These are phyloP conservation scores for Solanum appendiculatum DNA, from an alignment of 257 asterid species.

Conservation along the genomic window DNA sequence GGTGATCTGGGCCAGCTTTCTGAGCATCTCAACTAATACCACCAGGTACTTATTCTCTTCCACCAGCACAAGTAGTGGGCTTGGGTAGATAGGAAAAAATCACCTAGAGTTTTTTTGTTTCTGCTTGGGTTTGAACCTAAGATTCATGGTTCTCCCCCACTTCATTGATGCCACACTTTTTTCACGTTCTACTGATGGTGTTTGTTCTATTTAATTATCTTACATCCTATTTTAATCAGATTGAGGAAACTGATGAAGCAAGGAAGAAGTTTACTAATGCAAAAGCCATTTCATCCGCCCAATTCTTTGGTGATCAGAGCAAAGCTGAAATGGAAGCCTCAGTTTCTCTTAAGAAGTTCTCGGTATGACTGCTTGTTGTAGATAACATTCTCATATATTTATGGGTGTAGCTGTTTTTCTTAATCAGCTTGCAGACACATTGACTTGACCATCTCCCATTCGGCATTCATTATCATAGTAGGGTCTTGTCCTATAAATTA, in stretches of 20 bases:
- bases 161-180: not conserved
- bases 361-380: conserved; percentile 39
- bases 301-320: conserved; percentile 73
- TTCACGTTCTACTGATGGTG: not conserved
- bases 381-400: not conserved
- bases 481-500: not conserved
- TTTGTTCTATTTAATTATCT: not conserved
- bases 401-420: not conserved
- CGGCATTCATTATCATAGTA: not conserved
- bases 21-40: not conserved
- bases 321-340: conserved; percentile 63
- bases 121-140: not conserved
- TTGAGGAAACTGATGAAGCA: conserved; percentile 95
- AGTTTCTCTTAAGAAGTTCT: conserved; percentile 69
- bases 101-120: not conserved
- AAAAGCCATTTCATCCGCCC: conserved; percentile 95
- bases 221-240: conserved; percentile 22
- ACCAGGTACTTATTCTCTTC: not conserved
- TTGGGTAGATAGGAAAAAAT: not conserved
- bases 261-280: conserved; percentile 96
- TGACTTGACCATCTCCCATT: not conserved
- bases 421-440: not conserved
- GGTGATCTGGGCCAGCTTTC: not conserved
- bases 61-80: not conserved
- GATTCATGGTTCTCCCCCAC: not conserved